Evolutionary conservation across 257 asterid genomes (phyloP), one percentile per base, ranked within the genome.

Genomic region (Ehretia macrophylla): DNA sequence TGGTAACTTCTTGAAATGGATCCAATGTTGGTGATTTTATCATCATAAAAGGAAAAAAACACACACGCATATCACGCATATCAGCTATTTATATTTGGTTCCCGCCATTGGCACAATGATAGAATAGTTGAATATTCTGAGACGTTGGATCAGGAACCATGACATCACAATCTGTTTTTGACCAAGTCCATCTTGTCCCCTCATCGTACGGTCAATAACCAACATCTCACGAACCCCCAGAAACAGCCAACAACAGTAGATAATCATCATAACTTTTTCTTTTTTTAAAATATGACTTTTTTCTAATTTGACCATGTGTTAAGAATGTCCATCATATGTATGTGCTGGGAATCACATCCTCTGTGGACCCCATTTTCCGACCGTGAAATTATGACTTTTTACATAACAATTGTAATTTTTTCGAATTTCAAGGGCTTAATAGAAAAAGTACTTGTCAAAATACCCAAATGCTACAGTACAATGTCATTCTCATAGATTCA

Each of bases 81-180:
- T n/a, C n/a, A n/a, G n/a, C n/a, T n/a, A n/a, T n/a, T n/a, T n/a
- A n/a, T n/a, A n/a, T n/a, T n/a, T n/a, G n/a, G n/a, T n/a, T n/a
- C n/a, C n/a, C n/a, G n/a, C n/a, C n/a, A n/a, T n/a, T n/a, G n/a
- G n/a, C 35, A 27, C 35, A 56, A 35, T 21, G 10, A 56, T 12
- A 0, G 32, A 56, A 38, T 10, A 27, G n/a, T 12, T 23, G 18
- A 11, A 27, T 11, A 23, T 14, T 44, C 22, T 48, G 68, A 17
- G 44, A 21, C 54, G 75, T 58, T 58, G 63, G 75, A 70, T 70
- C 75, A 46, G 19, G 63, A 45, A 70, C 62, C 55, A 17, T 70
- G 66, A 63, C 14, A 39, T 70, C 58, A 70, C 47, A 40, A 32
- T 53, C n/a, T n/a, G n/a, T 44, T 69, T 68, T 40, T 38, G 5